Evolutionary conservation across 2,329 filamentous ascomycete genomes (phyloP), one percentile per base, ranked within the genome.

Genomic region (Ophiostoma pallidulum): DNA sequence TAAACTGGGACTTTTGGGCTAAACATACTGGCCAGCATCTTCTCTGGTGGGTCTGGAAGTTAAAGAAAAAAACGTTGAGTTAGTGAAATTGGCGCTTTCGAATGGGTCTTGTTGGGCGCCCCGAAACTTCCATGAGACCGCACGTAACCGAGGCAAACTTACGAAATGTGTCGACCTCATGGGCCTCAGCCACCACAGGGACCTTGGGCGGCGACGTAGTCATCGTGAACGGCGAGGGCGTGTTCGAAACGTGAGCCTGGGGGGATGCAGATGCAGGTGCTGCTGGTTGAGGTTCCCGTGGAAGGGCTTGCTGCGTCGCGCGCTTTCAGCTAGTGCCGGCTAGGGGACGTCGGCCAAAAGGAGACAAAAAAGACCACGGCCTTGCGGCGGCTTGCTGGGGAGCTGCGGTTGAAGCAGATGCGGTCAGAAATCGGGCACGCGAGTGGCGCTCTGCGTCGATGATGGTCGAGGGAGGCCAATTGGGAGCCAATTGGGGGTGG

Each of bases 101-200:
- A 35, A 24, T 32, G 28, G 31, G 45, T 19, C 28, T 35, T 20
- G 10, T 40, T 29, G 41, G 31, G n/a, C n/a, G n/a, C 51, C 51
- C 52, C 52, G 50, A 48, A 53, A 53, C 44, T 44, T 35, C 32
- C 8, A 32, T 39, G 12, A 36, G 26, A 31, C 20, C 37, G 37
- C 38, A 22, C 20, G 4, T 47, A 40, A 42, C 46, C 47, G 38
- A 48, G 50, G 41, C 13, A 44, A 41, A 56, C 78, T 73, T 67
- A 82, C 78, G 77, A 61, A 71, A 87, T 18, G 84, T 89, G 66
- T 86, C 81, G 57, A 88, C 83, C 61, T 81, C 68, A 66, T 88
- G 84, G 60, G 84, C 83, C 72, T 89, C 85, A 52, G 74, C 73
- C 59, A 89, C 84, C 59, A 85, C 81, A 41, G 74, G 76, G 57